Conservation (phyloP, 176 grass and related monocot species). For the Microstegium vimineum region DNA sequence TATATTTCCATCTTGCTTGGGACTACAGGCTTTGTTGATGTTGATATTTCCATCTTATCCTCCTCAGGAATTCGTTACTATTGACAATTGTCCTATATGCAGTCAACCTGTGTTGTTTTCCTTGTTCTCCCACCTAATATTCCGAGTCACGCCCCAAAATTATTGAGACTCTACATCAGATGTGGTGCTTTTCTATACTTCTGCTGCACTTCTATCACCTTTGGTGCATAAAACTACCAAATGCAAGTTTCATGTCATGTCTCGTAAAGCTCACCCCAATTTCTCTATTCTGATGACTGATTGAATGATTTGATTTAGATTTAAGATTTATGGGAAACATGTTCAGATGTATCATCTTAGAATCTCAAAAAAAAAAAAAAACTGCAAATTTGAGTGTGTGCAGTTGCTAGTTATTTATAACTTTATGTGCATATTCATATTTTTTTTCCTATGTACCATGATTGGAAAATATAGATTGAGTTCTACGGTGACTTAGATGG, state of each 20-base stretch:
- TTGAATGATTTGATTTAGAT: neutral
- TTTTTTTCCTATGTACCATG: too few relatives aligned
- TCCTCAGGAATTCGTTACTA: neutral
- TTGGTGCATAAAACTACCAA: neutral
- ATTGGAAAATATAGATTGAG: conserved; percentile 57
- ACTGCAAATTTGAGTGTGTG: too few relatives aligned
- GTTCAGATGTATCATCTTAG: too few relatives aligned
- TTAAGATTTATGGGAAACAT: too few relatives aligned
- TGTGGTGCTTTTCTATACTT: neutral
- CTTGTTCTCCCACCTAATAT: neutral
- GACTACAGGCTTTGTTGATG: too few relatives aligned
- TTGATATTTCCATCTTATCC: neutral
- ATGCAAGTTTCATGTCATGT: neutral
- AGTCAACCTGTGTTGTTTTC: neutral
- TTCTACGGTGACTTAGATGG: conserved; percentile 97
- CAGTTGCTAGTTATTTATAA: too few relatives aligned
- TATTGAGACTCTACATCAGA: neutral
- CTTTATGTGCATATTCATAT: neutral
- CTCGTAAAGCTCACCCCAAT: neutral
- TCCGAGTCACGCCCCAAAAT: neutral
- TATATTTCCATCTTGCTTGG: too few relatives aligned
- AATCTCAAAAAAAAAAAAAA: too few relatives aligned
- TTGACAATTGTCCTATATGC: neutral
- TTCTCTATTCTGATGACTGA: neutral
- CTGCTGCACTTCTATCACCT: neutral